phyloP scores from a whole-genome alignment of 2,329 filamentous ascomycete species.

The Verticillium longisporum region DNA sequence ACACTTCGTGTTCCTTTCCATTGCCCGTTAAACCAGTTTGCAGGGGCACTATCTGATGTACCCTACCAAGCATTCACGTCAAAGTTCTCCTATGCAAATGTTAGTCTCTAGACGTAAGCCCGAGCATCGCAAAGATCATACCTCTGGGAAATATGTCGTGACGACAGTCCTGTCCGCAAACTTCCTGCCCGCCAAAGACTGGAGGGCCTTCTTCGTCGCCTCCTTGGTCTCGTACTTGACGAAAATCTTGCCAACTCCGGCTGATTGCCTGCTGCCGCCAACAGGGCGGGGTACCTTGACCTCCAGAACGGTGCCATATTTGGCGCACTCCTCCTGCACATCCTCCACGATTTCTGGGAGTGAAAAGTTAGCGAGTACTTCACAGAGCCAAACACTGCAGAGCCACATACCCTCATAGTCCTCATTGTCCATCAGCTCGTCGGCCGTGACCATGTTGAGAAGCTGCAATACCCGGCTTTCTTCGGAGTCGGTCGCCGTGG shows the following conservation, averaged over 20 bases:
- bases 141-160: constrained; percentile 92
- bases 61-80: constrained; percentile 80
- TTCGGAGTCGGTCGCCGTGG: constrained; percentile 71
- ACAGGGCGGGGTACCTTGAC: constrained; percentile 88
- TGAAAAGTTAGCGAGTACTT: background rate
- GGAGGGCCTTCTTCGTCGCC: constrained; percentile 75
- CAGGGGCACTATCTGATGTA: background rate
- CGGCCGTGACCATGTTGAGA: constrained; percentile 96
- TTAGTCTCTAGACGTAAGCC: constrained; percentile 19
- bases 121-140: constrained; percentile 27
- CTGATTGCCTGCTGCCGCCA: constrained; percentile 73
- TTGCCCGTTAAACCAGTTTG: background rate
- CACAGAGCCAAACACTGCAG: too few species aligned
- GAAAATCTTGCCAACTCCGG: constrained; percentile 95
- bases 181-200: constrained; percentile 87
- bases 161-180: constrained; percentile 96
- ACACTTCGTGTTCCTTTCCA: background rate
- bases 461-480: constrained; percentile 81
- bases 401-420: constrained; percentile 76
- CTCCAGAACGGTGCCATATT: constrained; percentile 80
- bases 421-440: constrained; percentile 88
- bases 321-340: constrained; percentile 84
- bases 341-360: constrained; percentile 87
- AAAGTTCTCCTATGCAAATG: constrained; percentile 71
- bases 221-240: constrained; percentile 83